Percentiles rank a stretch among this genome's conserved stretches.
phyloP scores from a whole-genome alignment of 768 basidiomycete species.

The Lactarius deliciosus region DNA sequence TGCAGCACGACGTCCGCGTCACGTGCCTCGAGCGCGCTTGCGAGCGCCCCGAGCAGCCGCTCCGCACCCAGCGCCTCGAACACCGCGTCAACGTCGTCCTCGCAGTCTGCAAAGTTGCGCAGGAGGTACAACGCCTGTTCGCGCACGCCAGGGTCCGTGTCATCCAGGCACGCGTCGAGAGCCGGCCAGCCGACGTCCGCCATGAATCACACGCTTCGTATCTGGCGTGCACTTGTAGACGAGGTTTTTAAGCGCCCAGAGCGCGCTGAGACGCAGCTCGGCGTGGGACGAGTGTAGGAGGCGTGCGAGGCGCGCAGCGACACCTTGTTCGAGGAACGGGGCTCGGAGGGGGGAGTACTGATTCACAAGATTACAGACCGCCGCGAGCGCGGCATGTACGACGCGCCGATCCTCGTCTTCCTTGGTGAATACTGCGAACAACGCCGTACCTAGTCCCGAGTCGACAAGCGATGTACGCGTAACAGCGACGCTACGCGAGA shows the following conservation, averaged over 20 bases:
- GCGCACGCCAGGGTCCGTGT: conserved; percentile 54
- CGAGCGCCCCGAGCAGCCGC: conserved; percentile 47
- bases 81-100: conserved; percentile 61
- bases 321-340: conserved; percentile 66
- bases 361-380: conserved; percentile 82
- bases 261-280: conserved; percentile 59
- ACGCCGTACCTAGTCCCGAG: conserved; percentile 68
- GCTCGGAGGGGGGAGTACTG: conserved; percentile 82
- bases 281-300: conserved; percentile 55
- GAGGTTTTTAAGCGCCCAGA: conserved; percentile 92
- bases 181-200: conserved; percentile 63
- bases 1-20: conserved; percentile 56
- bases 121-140: conserved; percentile 72
- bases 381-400: conserved; percentile 64
- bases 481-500: conserved; percentile 77
- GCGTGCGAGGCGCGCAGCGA: conserved; percentile 62
- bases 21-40: conserved; percentile 48
- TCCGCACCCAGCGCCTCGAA: conserved; percentile 53
- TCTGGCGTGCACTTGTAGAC: conserved; percentile 59
- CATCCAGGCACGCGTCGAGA: conserved; percentile 58
- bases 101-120: conserved; percentile 65
- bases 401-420: conserved; percentile 69
- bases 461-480: conserved; percentile 85
- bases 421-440: conserved; percentile 59
- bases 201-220: conserved; percentile 71